These are phyloP conservation scores for Hyphodiscus hymeniophilus DNA, from an alignment of 495 filamentous ascomycete genomes.

Conservation along the genomic window DNA sequence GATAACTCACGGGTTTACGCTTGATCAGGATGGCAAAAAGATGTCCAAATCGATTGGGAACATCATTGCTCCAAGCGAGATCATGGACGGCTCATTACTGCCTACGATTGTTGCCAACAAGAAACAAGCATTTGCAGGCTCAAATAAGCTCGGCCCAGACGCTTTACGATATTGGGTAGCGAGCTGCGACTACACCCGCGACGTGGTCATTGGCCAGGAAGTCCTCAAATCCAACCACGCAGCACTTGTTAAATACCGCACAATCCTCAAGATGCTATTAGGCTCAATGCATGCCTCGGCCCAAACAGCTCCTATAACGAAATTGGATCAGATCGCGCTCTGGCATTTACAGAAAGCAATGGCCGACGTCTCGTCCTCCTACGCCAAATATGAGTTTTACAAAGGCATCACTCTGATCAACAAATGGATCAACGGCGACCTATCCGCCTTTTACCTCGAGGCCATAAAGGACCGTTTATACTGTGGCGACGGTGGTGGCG, in stretches of 20 bases:
- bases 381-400: conserved; percentile 70
- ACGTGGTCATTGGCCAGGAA: conserved; percentile 68
- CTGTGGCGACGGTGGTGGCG: conserved; percentile 59
- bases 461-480: conserved; percentile 85
- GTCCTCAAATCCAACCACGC: conserved; percentile 68
- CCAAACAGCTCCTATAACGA: conserved; percentile 33
- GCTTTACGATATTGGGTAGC: conserved; percentile 90
- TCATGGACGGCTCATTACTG: conserved; percentile 71
- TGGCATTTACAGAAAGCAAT: conserved; percentile 59
- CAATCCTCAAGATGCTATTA: conserved; percentile 79
- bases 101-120: conserved; percentile 37
- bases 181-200: conserved; percentile 80
- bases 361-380: conserved; percentile 49
- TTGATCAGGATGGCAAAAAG: conserved; percentile 83
- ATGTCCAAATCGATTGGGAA: conserved; percentile 99
- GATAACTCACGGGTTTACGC: conserved; percentile 90
- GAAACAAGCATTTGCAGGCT: conserved; percentile 20
- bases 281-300: conserved; percentile 64
- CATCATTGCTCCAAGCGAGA: conserved; percentile 66
- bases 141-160: conserved; percentile 43
- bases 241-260: conserved; percentile 73
- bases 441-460: conserved; percentile 93
- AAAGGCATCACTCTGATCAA: conserved; percentile 66
- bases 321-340: conserved; percentile 68
- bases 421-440: conserved; percentile 67